Percentiles rank a stretch among this genome's conserved stretches.
Conservation (phyloP, 768 basidiomycete species). For the Rhodotorula paludigena region DNA sequence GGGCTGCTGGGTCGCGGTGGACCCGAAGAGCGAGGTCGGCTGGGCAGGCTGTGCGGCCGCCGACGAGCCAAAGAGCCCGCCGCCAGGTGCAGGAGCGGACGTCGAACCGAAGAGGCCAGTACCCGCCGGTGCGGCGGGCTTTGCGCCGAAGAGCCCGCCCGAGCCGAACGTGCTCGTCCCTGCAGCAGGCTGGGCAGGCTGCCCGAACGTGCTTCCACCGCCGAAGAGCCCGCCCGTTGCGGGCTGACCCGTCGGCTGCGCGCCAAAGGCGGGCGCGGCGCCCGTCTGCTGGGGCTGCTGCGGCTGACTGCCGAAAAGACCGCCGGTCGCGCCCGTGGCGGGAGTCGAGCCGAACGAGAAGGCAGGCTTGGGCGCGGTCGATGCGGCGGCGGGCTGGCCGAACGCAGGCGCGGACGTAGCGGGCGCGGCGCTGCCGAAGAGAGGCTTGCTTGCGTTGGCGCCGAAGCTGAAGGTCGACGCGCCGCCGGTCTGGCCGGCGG, state of each 20-base stretch:
- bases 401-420: conserved; percentile 25
- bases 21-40: conserved; percentile 41
- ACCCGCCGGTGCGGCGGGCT: conserved; percentile 20
- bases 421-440: conserved; percentile 31
- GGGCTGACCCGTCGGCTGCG: conserved; percentile 3
- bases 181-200: conserved; percentile 6
- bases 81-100: background rate
- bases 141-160: conserved; percentile 30
- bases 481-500: background rate
- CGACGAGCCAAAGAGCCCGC: conserved; percentile 28
- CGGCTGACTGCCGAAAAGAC: conserved; percentile 21
- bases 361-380: conserved; percentile 14
- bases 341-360: conserved; percentile 22
- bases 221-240: conserved; percentile 44
- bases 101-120: conserved; percentile 21
- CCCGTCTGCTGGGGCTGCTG: background rate
- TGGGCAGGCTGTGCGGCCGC: conserved; percentile 22
- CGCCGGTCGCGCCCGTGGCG: conserved; percentile 13
- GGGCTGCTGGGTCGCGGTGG: conserved; percentile 43
- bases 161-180: conserved; percentile 8
- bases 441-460: conserved; percentile 24
- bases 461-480: conserved; percentile 25
- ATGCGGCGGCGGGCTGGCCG: conserved; percentile 17
- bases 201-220: conserved; percentile 21
- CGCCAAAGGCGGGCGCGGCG: conserved; percentile 17